Conservation (phyloP, 106 monocot genomes). For the Dendrobium catenatum region DNA sequence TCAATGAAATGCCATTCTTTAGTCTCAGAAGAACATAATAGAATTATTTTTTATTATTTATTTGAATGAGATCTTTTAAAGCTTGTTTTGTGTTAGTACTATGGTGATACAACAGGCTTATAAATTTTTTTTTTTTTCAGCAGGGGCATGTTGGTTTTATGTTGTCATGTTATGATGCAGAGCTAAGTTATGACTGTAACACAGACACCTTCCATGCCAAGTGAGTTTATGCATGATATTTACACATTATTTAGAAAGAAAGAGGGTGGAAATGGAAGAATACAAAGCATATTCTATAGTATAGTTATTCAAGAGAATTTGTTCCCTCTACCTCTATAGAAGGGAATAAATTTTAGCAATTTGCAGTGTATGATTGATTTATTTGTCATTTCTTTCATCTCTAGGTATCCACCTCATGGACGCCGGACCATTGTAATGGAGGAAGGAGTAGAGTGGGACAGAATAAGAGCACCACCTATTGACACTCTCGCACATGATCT, state of each 20-base stretch:
- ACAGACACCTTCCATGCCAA: constrained; percentile 71
- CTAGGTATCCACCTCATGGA: constrained; percentile 51
- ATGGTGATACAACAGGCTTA: background rate
- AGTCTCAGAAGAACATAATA: background rate
- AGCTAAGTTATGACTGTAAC: constrained; percentile 54
- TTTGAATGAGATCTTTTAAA: background rate
- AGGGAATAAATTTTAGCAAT: background rate
- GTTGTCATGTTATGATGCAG: constrained; percentile 82
- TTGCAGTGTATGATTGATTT: background rate
- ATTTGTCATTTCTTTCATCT: background rate
- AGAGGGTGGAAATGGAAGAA: background rate
- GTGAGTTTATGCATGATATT: constrained; percentile 16
- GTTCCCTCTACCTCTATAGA: background rate
- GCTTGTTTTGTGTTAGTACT: background rate
- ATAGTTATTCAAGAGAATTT: background rate
- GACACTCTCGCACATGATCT: constrained; percentile 41
- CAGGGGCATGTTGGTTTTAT: constrained; percentile 72
- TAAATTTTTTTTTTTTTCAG: constrained; percentile 19
- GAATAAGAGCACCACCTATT: constrained; percentile 44
- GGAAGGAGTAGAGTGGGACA: constrained; percentile 59
- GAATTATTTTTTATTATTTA: background rate
- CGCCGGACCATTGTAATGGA: constrained; percentile 27
- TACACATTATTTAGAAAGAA: background rate
- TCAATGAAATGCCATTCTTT: background rate
- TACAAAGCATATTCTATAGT: background rate